A percentile compares a stretch with the other conserved stretches of the same genome.
Evolutionary conservation across 345 rosid species (phyloP).

Genomic region (Mallotus nudiflorus): DNA sequence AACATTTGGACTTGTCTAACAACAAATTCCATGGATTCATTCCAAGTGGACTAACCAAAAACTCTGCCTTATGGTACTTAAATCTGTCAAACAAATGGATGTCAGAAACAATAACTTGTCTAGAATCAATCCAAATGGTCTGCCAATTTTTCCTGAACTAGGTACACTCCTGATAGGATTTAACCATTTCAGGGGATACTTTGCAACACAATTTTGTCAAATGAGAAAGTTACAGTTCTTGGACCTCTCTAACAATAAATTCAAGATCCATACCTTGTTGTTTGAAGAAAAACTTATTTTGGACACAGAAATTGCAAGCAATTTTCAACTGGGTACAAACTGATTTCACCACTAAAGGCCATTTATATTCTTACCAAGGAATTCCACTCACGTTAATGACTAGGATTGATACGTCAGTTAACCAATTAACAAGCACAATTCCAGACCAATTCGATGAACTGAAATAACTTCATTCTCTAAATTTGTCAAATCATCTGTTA

Average conservation of each 20-base stretch:
- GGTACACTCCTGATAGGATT: conserved; percentile 18
- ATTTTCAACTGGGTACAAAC: not conserved
- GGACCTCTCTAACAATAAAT: no score
- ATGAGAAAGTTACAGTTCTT: no score
- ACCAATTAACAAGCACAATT: not conserved
- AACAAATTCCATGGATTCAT: no score
- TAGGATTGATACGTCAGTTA: not conserved
- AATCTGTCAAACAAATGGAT: no score
- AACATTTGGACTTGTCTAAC: no score
- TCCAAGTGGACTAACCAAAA: no score
- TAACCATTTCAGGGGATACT: conserved; percentile 17
- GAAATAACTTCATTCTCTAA: no score
- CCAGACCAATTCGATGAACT: not conserved
- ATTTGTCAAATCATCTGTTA: not conserved
- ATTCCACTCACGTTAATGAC: not conserved
- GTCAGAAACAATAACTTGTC: no score
- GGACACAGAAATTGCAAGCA: no score
- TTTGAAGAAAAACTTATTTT: no score
- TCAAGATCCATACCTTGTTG: no score
- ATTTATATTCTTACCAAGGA: not conserved
- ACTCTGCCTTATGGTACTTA: no score
- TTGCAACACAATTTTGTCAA: not conserved
- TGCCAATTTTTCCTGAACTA: not conserved
- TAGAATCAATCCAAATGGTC: not conserved
- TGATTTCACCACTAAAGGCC: conserved; percentile 1